Conservation (phyloP, 306 rosid species). For the Coriaria nepalensis region DNA sequence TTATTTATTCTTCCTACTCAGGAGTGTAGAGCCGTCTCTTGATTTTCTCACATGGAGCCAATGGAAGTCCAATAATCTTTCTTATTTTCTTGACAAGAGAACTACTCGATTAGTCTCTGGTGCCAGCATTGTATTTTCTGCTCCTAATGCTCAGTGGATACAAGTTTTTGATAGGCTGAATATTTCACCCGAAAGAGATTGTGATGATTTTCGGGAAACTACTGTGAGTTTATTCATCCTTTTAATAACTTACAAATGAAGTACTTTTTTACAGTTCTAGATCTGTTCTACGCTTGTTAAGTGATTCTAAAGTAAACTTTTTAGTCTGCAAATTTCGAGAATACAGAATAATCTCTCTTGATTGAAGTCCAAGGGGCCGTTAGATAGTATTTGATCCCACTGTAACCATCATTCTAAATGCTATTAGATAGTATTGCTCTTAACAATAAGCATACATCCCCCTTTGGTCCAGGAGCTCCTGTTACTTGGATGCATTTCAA, state of each 20-base stretch:
- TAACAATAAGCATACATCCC: no score
- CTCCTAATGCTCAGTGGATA: slow-evolving; percentile 29
- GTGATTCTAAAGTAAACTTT: no score
- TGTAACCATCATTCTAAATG: no score
- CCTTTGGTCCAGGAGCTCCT: slow-evolving; percentile 26
- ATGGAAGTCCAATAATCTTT: slow-evolving; percentile 23
- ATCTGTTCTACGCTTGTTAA: no score
- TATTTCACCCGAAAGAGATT: slow-evolving; percentile 10
- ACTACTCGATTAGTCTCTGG: slow-evolving; percentile 26
- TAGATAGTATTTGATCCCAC: no score
- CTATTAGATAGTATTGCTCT: no score
- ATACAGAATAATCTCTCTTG: no score
- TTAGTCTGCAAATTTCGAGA: no score
- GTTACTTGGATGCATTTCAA: slow-evolving; percentile 21
- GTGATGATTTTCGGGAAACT: slow-evolving; percentile 10
- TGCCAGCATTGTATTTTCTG: slow-evolving; percentile 29
- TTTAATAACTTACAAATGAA: no score
- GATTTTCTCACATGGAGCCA: slow-evolving; percentile 20
- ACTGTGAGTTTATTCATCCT: slow-evolving; percentile 22
- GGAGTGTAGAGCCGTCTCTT: slow-evolving; percentile 19
- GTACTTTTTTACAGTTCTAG: no score
- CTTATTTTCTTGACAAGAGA: slow-evolving; percentile 25
- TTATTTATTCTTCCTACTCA: slow-evolving; percentile 14
- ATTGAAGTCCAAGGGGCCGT: no score
- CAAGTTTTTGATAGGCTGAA: slow-evolving; percentile 13